Evolutionary conservation across 2,329 filamentous ascomycete genomes (phyloP), one percentile per base, ranked within the genome.

Genomic region (Fusarium duplospermum): DNA sequence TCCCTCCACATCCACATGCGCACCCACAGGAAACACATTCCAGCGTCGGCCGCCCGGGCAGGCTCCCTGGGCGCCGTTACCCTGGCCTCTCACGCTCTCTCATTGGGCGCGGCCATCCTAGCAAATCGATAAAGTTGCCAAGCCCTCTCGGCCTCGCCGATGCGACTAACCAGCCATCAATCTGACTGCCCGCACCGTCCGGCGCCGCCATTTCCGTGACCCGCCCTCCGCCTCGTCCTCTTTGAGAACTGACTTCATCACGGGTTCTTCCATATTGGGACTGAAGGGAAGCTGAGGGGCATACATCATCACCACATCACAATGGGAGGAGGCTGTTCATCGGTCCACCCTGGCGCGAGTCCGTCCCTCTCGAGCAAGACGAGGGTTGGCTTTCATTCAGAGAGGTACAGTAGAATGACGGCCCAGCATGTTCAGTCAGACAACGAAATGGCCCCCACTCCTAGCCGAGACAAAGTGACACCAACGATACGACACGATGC

Each of bases 111-210:
- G 13, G 13, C 4, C 11, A 54, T 45, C 61, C 54, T 61, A 27
- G 56, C 20, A 60, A 60, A 36, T 68, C 64, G 76, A 78, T 77
- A 78, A 70, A 77, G 76, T 78, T 78, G 64, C 64, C 73, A 72
- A 77, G 75, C 61, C 73, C 66, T 63, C 62, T 78, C 76, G 76
- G 76, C 69, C 67, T 78, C 73, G 71, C 76, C 76, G 76, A 78
- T 77, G 69, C 58, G 59, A 73, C 65, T 76, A 73, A 66, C 70
- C 67, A 69, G 50, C 67, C 69, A 62, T 64, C 69, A 72, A 67
- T 76, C 70, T 70, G 65, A 71, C 69, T 66, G 57, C 66, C 66
- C 62, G 64, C 65, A 60, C 42, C 50, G 56, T 64, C 65, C 57
- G 64, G 64, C 62, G 67, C 65, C 66, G 62, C 69, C 69, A 71